Conservation (phyloP, 2,329 filamentous ascomycete genomes). For the Fusarium humuli region DNA sequence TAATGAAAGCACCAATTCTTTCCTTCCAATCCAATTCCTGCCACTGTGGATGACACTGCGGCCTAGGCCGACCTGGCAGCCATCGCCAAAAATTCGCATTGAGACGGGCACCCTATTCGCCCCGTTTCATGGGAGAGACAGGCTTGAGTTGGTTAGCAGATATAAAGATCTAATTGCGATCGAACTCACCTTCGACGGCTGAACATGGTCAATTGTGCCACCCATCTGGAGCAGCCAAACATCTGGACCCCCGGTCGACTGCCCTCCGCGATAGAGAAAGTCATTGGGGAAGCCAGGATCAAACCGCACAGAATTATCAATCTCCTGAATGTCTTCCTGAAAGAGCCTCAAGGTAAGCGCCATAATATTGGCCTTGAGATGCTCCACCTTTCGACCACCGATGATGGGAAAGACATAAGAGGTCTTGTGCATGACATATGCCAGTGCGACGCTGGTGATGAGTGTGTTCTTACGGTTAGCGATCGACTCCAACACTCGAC, state of each 20-base stretch:
- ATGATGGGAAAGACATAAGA: constrained; percentile 80
- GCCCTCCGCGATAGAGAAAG: constrained; percentile 62
- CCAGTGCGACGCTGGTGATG: constrained; percentile 68
- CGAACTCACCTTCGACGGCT: constrained; percentile 51
- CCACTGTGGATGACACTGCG: constrained; percentile 17
- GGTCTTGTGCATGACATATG: constrained; percentile 79
- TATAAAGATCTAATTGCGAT: not conserved
- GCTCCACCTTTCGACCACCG: constrained; percentile 75
- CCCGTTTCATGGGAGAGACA: constrained; percentile 55
- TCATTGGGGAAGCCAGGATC: constrained; percentile 75
- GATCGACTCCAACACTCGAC: constrained; percentile 62
- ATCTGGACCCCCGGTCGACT: constrained; percentile 54
- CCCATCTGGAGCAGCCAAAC: constrained; percentile 60
- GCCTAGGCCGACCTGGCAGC: constrained; percentile 39
- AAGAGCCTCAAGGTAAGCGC: constrained; percentile 71
- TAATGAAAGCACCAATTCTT: constrained; percentile 5
- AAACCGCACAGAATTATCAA: constrained; percentile 72
- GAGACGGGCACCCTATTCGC: constrained; percentile 56
- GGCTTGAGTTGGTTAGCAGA: constrained; percentile 48
- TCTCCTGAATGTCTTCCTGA: constrained; percentile 71
- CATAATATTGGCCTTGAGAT: constrained; percentile 77
- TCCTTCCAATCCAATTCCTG: constrained; percentile 20
- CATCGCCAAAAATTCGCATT: constrained; percentile 50
- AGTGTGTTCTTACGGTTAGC: constrained; percentile 57
- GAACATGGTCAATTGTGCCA: constrained; percentile 64